Percentiles rank a stretch among this genome's conserved stretches.
Conservation (phyloP, 2,329 filamentous ascomycete species). For the Zalaria obscura region DNA sequence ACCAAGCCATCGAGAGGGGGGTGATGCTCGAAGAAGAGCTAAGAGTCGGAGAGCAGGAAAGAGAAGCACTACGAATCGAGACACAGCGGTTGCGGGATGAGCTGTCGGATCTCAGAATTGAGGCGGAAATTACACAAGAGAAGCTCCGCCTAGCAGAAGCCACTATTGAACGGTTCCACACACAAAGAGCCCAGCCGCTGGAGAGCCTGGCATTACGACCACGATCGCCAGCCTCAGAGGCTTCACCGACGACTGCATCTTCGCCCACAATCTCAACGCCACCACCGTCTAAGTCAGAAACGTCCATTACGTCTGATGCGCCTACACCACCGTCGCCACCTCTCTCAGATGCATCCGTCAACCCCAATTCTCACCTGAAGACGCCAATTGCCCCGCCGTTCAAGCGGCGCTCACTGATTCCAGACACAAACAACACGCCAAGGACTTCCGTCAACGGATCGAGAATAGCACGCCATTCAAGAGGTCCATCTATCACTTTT, state of each 20-base stretch:
- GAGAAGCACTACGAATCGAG: conserved; percentile 79
- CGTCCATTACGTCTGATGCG: conserved; percentile 47
- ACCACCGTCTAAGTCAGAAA: conserved; percentile 51
- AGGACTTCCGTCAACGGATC: conserved; percentile 29
- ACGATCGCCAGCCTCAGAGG: conserved; percentile 59
- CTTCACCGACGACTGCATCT: conserved; percentile 62
- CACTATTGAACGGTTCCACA: conserved; percentile 33
- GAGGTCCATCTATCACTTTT: conserved; percentile 42
- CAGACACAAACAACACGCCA: conserved; percentile 38
- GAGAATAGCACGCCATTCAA: conserved; percentile 34
- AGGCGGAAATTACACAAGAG: conserved; percentile 85
- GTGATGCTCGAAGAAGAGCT: conserved; percentile 96
- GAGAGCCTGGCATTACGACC: conserved; percentile 32
- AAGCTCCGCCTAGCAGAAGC: conserved; percentile 65
- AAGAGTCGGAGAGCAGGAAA: conserved; percentile 78
- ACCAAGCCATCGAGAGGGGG: conserved; percentile 77
- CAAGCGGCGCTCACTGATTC: conserved; percentile 32
- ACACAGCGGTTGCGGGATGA: conserved; percentile 82
- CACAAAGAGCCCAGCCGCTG: conserved; percentile 35
- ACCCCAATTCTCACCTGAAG: conserved; percentile 25
- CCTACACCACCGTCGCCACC: conserved; percentile 86
- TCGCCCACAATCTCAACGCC: conserved; percentile 85
- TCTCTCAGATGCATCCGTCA: conserved; percentile 69
- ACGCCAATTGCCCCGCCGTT: conserved; percentile 20
- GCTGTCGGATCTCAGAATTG: conserved; percentile 82